Evolutionary conservation across 1,284 basidiomycete genomes (phyloP).

Genomic region (Trametes hirsuta): DNA sequence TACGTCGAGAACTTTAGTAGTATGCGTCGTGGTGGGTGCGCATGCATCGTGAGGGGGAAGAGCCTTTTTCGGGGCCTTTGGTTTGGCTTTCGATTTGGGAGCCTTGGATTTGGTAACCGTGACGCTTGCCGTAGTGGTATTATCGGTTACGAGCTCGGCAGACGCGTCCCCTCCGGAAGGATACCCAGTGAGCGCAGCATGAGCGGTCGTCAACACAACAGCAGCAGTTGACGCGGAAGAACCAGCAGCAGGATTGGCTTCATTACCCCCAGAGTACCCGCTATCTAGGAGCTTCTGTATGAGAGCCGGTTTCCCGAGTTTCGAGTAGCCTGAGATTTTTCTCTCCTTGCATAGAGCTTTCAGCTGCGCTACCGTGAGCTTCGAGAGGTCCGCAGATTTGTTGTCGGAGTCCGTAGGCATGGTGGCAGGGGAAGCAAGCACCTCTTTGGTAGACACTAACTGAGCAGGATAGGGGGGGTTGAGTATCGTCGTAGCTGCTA

Average conservation of each 20-base stretch:
- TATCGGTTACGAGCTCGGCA: not conserved
- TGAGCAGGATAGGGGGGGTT: no score
- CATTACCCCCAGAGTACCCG: not conserved
- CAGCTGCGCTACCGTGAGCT: constrained; percentile 61
- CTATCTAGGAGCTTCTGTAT: constrained; percentile 49
- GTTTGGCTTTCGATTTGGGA: not conserved
- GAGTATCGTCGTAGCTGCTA: no score
- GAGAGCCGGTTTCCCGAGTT: constrained; percentile 60
- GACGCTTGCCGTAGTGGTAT: not conserved
- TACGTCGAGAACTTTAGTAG: not conserved
- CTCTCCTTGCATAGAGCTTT: constrained; percentile 69
- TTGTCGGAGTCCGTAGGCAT: not conserved
- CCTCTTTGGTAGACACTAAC: not conserved
- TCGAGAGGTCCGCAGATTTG: constrained; percentile 31
- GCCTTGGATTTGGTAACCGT: not conserved
- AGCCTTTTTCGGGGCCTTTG: not conserved
- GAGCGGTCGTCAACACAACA: not conserved
- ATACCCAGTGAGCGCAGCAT: not conserved
- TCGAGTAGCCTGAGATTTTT: constrained; percentile 64
- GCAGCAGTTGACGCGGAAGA: not conserved
- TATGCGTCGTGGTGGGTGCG: not conserved
- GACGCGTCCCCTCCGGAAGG: not conserved
- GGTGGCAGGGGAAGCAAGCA: not conserved
- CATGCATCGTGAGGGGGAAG: not conserved
- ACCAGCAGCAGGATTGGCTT: not conserved